phyloP scores from a whole-genome alignment of 1,284 basidiomycete species.

The Taiwanofungus camphoratus region DNA sequence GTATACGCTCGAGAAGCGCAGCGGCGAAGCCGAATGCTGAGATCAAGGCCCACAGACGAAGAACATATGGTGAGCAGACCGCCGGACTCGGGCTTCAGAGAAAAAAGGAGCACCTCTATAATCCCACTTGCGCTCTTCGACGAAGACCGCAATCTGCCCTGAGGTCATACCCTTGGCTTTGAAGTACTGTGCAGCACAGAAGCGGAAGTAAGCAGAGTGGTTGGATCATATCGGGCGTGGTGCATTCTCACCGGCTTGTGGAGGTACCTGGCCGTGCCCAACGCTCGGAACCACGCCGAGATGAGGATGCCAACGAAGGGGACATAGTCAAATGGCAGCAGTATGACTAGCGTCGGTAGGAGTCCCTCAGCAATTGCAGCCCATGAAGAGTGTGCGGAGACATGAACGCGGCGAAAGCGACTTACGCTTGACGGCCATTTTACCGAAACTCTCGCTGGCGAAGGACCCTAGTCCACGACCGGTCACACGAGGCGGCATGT shows the following conservation, averaged over 20 bases:
- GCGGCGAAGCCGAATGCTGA: constrained; percentile 80
- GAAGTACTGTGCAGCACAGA: constrained; percentile 57
- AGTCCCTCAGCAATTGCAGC: not conserved
- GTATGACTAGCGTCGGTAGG: constrained; percentile 41
- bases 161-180: constrained; percentile 74
- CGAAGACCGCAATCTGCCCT: constrained; percentile 63
- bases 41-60: not conserved
- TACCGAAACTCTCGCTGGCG: constrained; percentile 42
- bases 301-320: constrained; percentile 66
- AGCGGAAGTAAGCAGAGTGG: not conserved
- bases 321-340: constrained; percentile 64
- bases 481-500: constrained; percentile 51
- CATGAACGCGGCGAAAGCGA: not conserved
- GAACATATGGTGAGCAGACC: too few relatives aligned
- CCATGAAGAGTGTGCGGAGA: not conserved
- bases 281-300: constrained; percentile 60
- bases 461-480: constrained; percentile 32
- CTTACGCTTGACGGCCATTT: constrained; percentile 38
- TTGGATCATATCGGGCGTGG: not conserved
- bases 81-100: too few relatives aligned
- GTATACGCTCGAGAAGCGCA: constrained; percentile 71
- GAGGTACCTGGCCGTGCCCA: constrained; percentile 65
- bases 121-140: constrained; percentile 85
- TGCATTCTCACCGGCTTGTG: constrained; percentile 55
- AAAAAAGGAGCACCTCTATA: constrained; percentile 64